Conservation (phyloP, 78 protist species). For the slime mould (Dictyostelium discoideum) region DNA sequence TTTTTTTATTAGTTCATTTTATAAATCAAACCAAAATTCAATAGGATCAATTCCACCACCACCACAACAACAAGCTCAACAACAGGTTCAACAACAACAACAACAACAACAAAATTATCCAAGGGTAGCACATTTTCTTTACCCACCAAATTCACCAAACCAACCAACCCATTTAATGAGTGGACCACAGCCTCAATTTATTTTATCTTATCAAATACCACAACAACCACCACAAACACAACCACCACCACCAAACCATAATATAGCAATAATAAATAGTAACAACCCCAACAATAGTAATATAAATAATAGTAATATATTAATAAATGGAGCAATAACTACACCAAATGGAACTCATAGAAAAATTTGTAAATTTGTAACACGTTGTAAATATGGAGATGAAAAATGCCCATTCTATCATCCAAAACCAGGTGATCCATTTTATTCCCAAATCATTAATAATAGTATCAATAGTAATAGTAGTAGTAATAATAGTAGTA, state of each 20-base stretch:
- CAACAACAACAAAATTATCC: not conserved
- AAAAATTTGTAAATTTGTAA: slow-evolving; percentile 47
- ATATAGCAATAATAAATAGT: not conserved
- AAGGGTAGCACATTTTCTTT: not conserved
- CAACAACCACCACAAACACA: not conserved
- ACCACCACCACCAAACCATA: not conserved
- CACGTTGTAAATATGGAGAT: slow-evolving; percentile 41
- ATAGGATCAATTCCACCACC: slow-evolving; percentile 19
- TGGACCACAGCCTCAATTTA: slow-evolving; percentile 3
- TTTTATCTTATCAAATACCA: not conserved
- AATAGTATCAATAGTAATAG: not conserved
- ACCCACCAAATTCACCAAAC: not conserved
- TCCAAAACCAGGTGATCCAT: slow-evolving; percentile 29
- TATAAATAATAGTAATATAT: not conserved
- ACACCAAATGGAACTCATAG: not conserved
- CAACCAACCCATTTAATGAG: not conserved
- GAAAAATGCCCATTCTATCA: slow-evolving; percentile 23
- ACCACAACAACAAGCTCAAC: not conserved
- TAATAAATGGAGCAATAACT: not conserved
- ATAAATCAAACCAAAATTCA: not conserved
- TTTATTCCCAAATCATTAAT: not conserved
- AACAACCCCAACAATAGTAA: not conserved
- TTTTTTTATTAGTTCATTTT: slow-evolving; percentile 1
- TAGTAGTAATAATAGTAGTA: not conserved
- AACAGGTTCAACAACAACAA: not conserved